A percentile compares a stretch with the other conserved stretches of the same genome.
Conservation (phyloP, 768 basidiomycete species). For the Naematelia encephala region DNA sequence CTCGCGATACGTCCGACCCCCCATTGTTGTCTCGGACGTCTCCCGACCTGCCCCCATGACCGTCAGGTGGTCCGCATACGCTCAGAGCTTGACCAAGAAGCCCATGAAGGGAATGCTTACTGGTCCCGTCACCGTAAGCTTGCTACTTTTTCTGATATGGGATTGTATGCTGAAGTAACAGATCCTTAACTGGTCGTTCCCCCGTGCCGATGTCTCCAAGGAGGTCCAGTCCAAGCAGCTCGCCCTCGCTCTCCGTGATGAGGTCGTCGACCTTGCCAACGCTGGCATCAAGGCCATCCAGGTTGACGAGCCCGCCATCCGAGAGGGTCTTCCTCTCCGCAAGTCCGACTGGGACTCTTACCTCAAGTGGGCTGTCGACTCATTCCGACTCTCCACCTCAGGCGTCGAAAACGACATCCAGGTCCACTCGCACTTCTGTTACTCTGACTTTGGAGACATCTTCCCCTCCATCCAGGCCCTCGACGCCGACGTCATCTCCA, state of each 20-base stretch:
- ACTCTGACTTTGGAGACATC: slow-evolving; percentile 95
- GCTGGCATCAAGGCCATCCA: slow-evolving; percentile 97
- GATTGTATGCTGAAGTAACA: slow-evolving; percentile 53
- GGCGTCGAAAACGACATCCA: slow-evolving; percentile 91
- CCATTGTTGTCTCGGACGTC: slow-evolving; percentile 97
- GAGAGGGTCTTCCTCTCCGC: slow-evolving; percentile 97
- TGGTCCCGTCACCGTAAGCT: slow-evolving; percentile 67
- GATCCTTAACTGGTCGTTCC: slow-evolving; percentile 99
- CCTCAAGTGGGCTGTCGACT: slow-evolving; percentile 97
- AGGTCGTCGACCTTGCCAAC: slow-evolving; percentile 93
- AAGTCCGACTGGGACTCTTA: slow-evolving; percentile 94
- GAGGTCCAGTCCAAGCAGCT: slow-evolving; percentile 98
- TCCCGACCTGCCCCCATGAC: slow-evolving; percentile 90
- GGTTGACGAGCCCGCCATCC: slow-evolving; percentile 99
- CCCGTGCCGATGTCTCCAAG: slow-evolving; percentile 92
- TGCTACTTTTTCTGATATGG: background rate
- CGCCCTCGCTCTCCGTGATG: slow-evolving; percentile 94
- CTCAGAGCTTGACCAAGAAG: slow-evolving; percentile 84
- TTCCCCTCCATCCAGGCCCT: slow-evolving; percentile 95
- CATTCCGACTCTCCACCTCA: slow-evolving; percentile 95
- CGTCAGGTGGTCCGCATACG: slow-evolving; percentile 93
- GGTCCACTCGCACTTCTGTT: slow-evolving; percentile 80
- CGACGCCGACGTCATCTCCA: slow-evolving; percentile 98
- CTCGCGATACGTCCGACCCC: slow-evolving; percentile 98
- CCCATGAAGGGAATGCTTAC: slow-evolving; percentile 99